These are phyloP conservation scores for Eremochloa ophiuroides DNA, from an alignment of 176 grass and related monocot genomes.

Conservation along the genomic window DNA sequence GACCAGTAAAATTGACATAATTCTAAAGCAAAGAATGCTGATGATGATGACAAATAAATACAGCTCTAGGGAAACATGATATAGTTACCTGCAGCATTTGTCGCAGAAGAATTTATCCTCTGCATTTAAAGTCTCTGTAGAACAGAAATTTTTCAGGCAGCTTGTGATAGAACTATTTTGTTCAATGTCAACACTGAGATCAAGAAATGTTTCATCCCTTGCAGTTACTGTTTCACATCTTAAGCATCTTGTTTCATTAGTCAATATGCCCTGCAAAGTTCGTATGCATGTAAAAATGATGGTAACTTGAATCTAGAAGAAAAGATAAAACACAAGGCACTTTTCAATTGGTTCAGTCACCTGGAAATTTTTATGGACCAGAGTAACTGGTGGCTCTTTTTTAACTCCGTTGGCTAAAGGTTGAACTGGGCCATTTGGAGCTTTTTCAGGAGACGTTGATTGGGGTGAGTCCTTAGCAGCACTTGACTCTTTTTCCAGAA, in stretches of 20 bases:
- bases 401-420: slow-evolving; percentile 62
- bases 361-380: slow-evolving; percentile 92
- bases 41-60: neutral
- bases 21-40: slow-evolving; percentile 17
- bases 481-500: slow-evolving; percentile 80
- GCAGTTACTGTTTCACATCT: slow-evolving; percentile 91
- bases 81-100: slow-evolving; percentile 84
- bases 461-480: slow-evolving; percentile 49
- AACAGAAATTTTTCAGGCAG: slow-evolving; percentile 96
- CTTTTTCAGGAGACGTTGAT: slow-evolving; percentile 56
- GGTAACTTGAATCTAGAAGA: neutral
- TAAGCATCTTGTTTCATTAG: slow-evolving; percentile 89
- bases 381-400: slow-evolving; percentile 75
- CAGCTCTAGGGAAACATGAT: neutral
- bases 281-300: slow-evolving; percentile 20
- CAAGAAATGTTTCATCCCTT: slow-evolving; percentile 89
- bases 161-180: slow-evolving; percentile 98
- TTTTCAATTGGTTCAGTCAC: slow-evolving; percentile 39
- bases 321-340: neutral
- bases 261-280: slow-evolving; percentile 76
- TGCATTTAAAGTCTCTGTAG: slow-evolving; percentile 92
- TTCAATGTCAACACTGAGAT: slow-evolving; percentile 91
- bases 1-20: slow-evolving; percentile 6
- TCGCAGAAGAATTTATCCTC: slow-evolving; percentile 99
- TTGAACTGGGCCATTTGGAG: slow-evolving; percentile 54